Evolutionary conservation across 257 asterid genomes (phyloP).

Genomic region (Przewalskia tangutica): DNA sequence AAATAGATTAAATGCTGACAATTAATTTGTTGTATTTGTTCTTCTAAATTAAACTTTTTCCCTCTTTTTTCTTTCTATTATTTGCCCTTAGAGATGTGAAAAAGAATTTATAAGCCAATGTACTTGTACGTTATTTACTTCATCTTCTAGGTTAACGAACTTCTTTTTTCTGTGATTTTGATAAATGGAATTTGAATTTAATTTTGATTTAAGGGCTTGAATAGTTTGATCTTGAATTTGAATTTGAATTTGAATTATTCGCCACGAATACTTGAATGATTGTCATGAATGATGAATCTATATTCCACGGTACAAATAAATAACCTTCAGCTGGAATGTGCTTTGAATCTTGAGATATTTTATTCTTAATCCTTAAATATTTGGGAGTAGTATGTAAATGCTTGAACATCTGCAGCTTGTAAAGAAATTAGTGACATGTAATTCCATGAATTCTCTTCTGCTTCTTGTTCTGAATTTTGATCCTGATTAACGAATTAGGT

Average conservation of each 20-base stretch:
- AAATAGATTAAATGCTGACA: conserved; percentile 19
- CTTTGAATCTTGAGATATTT: neutral
- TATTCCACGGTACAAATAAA: neutral
- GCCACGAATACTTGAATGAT: neutral
- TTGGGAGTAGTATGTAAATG: neutral
- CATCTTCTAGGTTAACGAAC: no score
- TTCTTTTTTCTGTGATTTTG: no score
- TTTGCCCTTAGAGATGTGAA: neutral
- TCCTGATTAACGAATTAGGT: neutral
- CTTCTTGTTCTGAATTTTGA: no score
- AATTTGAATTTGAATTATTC: neutral
- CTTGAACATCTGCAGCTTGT: neutral
- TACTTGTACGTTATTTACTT: no score
- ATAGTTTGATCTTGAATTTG: neutral
- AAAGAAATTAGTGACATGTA: neutral
- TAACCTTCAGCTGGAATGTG: neutral
- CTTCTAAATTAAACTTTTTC: neutral
- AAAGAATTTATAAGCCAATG: no score
- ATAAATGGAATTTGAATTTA: neutral
- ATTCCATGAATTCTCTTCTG: no score
- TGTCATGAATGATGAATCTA: neutral
- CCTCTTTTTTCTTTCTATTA: neutral
- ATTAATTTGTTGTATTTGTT: conserved; percentile 4
- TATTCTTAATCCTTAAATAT: neutral
- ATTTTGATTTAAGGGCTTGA: neutral